Base-by-base conservation (phyloP, 2,329 filamentous ascomycete species). In the Penicillium sp. region DNA sequence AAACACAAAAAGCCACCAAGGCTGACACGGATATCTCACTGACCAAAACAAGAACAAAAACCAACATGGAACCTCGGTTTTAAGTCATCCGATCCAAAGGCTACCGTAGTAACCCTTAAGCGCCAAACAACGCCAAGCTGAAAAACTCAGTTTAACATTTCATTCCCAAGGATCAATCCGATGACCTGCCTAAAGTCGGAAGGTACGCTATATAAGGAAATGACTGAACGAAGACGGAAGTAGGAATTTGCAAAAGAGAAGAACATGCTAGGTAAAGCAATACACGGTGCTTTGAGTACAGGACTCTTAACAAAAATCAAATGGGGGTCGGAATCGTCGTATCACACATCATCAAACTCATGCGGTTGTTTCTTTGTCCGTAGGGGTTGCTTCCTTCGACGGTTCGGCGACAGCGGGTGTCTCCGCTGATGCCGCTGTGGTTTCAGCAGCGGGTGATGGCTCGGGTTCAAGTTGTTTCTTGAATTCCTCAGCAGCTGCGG, bases 331-430 rank as follows among this genome's bases (percentile, higher is more conserved):
- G 33, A 53, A 45, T 35, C 49, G 38, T 40, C 50, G 28, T 45
- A 45, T 42, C 51, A 40, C 26, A 26, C 22, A 30, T 8, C 51
- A 44, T 33, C 30, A 33, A 33, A 24, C 22, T 58, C 42, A 63
- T 38, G 53, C 35, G 10, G 62, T 55, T 28, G 58, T 38, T 37
- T 65, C 56, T 60, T 61, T 63, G 37, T 58, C 59, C 5, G 42
- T 13, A 3, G 37, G 15, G 1, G 33, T 28, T 45, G 30, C 2
- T 15, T 53, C 60, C 38, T 61, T 60, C 38, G 42, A 35, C 13
- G 44, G 33, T 7, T 66, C 65, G 10, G 60, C 44, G 30, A 19
- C 28, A 19, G 44, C 19, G 17, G 59, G 42, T 6, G 58, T 26
- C 26, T 49, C 55, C 19, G 42, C 19, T 26, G 42, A 42, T 3